These are phyloP conservation scores for Boletus subcaerulescens DNA, from an alignment of 768 basidiomycete species.

Conservation along the genomic window DNA sequence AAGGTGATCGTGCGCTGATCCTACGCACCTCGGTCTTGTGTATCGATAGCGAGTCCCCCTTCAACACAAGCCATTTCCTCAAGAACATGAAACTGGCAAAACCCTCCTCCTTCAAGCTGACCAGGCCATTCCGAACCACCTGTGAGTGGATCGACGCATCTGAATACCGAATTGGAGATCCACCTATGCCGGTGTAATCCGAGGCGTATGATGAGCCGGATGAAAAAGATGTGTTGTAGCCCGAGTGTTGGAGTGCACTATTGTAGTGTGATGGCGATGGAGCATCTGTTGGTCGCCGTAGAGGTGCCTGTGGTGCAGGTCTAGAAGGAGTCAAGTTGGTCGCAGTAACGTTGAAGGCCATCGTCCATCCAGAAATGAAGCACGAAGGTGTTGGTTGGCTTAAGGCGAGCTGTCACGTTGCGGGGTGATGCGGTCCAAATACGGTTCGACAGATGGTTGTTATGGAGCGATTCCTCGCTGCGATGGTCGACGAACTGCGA, in stretches of 20 bases:
- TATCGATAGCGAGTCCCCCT: constrained; percentile 72
- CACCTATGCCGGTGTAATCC: constrained; percentile 81
- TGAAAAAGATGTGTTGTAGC: constrained; percentile 60
- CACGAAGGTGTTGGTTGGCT: constrained; percentile 8
- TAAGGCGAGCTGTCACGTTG: too few relatives aligned
- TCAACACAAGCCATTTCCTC: constrained; percentile 85
- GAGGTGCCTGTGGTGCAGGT: constrained; percentile 72
- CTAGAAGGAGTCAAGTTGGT: constrained; percentile 72
- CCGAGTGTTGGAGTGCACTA: constrained; percentile 47
- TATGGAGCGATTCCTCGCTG: background rate
- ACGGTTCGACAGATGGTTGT: background rate
- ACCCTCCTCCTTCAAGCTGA: constrained; percentile 91
- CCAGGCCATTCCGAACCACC: constrained; percentile 66
- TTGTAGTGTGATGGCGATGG: constrained; percentile 30
- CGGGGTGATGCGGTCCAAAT: background rate
- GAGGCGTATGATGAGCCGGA: constrained; percentile 58
- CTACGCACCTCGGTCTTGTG: constrained; percentile 87
- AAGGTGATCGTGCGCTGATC: background rate
- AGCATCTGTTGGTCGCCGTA: constrained; percentile 44
- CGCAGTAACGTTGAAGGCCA: constrained; percentile 50
- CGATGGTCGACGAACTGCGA: constrained; percentile 6
- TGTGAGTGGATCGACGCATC: constrained; percentile 36
- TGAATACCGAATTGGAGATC: constrained; percentile 60
- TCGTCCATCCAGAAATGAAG: constrained; percentile 24
- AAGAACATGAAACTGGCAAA: constrained; percentile 91